phyloP scores from a whole-genome alignment of 2,329 filamentous ascomycete species.

The Aspergillus fructus region DNA sequence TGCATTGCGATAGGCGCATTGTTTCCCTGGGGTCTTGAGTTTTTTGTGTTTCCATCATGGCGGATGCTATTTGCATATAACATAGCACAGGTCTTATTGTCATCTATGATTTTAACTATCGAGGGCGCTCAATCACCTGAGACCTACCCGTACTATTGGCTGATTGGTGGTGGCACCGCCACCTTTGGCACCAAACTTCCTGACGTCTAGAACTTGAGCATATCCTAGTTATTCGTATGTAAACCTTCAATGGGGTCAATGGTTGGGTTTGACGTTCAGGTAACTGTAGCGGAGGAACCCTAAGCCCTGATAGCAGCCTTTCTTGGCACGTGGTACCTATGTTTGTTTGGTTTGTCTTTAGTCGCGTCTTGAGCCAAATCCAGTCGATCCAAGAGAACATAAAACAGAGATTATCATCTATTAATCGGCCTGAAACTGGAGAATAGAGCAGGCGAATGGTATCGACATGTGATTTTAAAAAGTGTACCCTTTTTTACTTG shows the following conservation, averaged over 20 bases:
- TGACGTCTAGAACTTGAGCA: no score
- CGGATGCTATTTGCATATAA: not conserved
- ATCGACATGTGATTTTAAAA: conserved; percentile 6
- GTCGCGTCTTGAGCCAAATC: conserved; percentile 1
- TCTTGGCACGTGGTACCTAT: conserved; percentile 4
- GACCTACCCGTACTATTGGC: no score
- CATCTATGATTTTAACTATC: not conserved
- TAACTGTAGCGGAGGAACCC: not conserved
- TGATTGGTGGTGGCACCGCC: no score
- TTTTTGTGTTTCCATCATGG: not conserved
- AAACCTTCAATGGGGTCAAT: no score
- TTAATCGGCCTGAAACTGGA: not conserved
- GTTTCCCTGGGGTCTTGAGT: not conserved
- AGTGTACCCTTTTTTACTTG: not conserved
- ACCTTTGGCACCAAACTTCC: no score
- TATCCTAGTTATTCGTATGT: no score
- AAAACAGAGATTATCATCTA: not conserved
- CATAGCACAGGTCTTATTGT: no score
- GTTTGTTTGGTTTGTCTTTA: conserved; percentile 13
- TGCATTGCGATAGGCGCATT: conserved; percentile 10
- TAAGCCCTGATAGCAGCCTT: conserved; percentile 7
- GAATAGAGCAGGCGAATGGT: not conserved
- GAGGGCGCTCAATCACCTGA: not conserved
- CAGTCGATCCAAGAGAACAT: not conserved
- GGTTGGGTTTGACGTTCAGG: not conserved